Evolutionary conservation across 148 eudicot genomes (phyloP).

Genomic region (Nepenthes mirabilis): DNA sequence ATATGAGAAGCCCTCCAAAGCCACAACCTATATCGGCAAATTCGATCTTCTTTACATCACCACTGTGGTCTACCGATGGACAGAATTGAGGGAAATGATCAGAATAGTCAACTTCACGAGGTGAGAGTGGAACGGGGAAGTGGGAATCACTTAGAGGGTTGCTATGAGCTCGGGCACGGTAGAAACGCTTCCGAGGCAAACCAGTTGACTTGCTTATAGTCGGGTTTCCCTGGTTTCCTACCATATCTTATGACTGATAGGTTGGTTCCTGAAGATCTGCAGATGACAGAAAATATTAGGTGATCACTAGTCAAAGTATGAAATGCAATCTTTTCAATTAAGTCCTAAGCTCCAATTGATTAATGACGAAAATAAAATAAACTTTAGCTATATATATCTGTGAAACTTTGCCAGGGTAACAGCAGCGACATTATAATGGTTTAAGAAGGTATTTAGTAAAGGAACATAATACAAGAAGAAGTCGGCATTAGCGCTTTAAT

Average conservation of each 20-base stretch:
- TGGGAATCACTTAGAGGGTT: slow-evolving; percentile 93
- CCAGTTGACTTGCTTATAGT: slow-evolving; percentile 62
- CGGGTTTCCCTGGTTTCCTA: slow-evolving; percentile 37
- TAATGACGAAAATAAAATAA: no score
- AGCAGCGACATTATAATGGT: no score
- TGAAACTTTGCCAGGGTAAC: no score
- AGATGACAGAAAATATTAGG: no score
- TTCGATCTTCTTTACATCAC: slow-evolving; percentile 37
- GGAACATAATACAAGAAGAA: no score
- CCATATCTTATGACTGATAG: slow-evolving; percentile 15
- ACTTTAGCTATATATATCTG: no score
- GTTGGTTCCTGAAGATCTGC: no score
- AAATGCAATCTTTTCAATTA: no score
- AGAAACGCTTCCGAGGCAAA: slow-evolving; percentile 80
- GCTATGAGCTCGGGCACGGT: slow-evolving; percentile 92
- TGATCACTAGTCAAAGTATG: no score
- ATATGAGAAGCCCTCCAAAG: slow-evolving; percentile 83
- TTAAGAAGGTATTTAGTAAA: no score
- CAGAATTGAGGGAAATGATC: slow-evolving; percentile 51
- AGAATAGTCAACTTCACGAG: slow-evolving; percentile 62
- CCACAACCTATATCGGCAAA: slow-evolving; percentile 97
- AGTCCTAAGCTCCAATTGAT: no score
- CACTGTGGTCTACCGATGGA: slow-evolving; percentile 19
- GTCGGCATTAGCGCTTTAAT: no score
- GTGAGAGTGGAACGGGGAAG: slow-evolving; percentile 78